These are phyloP conservation scores for Zelonia costaricensis DNA, from an alignment of 208 protist genomes.

Conservation along the genomic window DNA sequence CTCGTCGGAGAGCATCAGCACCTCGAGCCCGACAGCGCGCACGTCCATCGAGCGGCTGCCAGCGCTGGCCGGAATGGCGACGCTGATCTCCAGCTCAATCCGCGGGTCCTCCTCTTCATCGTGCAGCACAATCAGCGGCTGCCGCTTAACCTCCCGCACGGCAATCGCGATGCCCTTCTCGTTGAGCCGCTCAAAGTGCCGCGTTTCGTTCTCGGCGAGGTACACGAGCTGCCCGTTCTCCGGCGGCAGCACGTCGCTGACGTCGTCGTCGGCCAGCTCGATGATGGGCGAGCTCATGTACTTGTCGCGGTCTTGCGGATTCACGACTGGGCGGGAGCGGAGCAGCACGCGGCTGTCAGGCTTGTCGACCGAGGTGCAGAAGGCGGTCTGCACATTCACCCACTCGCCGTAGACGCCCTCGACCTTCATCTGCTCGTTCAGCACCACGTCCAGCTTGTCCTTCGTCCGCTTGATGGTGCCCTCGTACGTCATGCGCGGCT, in stretches of 20 bases:
- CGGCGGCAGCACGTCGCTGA: constrained; percentile 77
- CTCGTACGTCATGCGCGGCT: constrained; percentile 64
- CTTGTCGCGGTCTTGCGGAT: constrained; percentile 61
- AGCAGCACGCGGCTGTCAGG: constrained; percentile 76
- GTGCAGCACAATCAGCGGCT: constrained; percentile 86
- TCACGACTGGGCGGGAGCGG: constrained; percentile 67
- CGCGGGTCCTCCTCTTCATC: constrained; percentile 89
- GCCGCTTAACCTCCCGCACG: constrained; percentile 73
- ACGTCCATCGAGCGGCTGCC: constrained; percentile 60
- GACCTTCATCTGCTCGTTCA: constrained; percentile 67
- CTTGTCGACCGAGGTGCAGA: constrained; percentile 61
- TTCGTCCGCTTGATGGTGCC: constrained; percentile 74
- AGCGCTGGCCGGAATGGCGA: constrained; percentile 60
- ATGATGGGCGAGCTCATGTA: constrained; percentile 59
- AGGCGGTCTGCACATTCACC: constrained; percentile 79
- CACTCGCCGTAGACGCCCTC: constrained; percentile 66
- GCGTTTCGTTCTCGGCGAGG: constrained; percentile 84
- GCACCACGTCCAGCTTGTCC: constrained; percentile 62
- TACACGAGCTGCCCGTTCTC: constrained; percentile 91
- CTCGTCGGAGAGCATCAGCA: constrained; percentile 57
- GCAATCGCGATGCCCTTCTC: constrained; percentile 62
- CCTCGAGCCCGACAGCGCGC: constrained; percentile 62
- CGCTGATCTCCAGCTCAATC: constrained; percentile 74
- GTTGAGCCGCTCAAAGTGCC: constrained; percentile 69
- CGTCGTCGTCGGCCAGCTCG: constrained; percentile 77